Evolutionary conservation across 2,329 filamentous ascomycete species (phyloP).

Genomic region (Epichloe hybrida): DNA sequence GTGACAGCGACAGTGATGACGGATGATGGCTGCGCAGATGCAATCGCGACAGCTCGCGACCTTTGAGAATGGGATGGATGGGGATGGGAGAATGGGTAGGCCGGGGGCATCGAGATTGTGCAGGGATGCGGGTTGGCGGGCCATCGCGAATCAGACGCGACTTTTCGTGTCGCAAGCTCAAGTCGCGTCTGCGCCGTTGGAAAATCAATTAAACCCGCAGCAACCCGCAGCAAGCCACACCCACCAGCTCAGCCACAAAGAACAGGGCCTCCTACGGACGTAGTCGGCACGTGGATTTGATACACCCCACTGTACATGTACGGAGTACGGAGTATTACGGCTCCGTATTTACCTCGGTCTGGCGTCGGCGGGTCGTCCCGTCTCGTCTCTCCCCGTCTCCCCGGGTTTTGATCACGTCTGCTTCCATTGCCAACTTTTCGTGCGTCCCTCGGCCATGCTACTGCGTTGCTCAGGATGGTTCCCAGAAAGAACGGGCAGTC

Average conservation of each 20-base stretch:
- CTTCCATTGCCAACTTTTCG: background rate
- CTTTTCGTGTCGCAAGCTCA: constrained; percentile 17
- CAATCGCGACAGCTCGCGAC: constrained; percentile 7
- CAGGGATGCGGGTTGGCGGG: constrained; percentile 11
- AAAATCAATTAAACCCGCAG: constrained; percentile 5
- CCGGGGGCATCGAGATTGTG: constrained; percentile 10
- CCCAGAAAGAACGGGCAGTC: constrained; percentile 44
- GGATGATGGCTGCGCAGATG: background rate
- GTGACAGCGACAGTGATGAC: background rate
- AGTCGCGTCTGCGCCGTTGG: constrained; percentile 14
- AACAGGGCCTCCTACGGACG: background rate
- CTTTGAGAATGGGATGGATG: constrained; percentile 7
- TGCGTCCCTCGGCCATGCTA: background rate
- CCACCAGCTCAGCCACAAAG: background rate
- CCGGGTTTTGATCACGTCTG: background rate
- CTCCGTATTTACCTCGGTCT: constrained; percentile 12
- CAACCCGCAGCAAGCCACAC: background rate
- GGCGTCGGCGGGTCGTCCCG: background rate
- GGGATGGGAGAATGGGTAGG: constrained; percentile 14
- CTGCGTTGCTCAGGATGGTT: constrained; percentile 23
- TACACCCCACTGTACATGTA: no score
- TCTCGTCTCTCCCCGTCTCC: no score
- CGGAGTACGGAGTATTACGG: no score
- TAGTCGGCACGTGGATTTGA: constrained; percentile 22
- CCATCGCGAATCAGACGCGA: constrained; percentile 16